Evolutionary conservation across 192 early-diverging fungal species (phyloP).

Genomic region (Coemansia sp.): DNA sequence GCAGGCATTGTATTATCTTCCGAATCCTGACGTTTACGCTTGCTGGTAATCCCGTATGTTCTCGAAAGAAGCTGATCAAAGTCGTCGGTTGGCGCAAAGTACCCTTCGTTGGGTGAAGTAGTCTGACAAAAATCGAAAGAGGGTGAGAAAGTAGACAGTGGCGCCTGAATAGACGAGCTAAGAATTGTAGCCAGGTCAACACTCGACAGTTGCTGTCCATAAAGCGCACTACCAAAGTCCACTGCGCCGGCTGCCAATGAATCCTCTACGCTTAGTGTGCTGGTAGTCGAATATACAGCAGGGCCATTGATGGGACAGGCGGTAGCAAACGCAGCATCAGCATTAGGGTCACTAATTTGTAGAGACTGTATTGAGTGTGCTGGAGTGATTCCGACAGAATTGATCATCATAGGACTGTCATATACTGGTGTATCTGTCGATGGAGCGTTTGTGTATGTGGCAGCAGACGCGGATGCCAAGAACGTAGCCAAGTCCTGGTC

Average conservation of each 20-base stretch:
- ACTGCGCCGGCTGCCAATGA: neutral
- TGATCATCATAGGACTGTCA: slow-evolving; percentile 29
- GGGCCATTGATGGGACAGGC: slow-evolving; percentile 11
- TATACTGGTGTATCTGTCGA: neutral
- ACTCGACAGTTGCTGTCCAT: slow-evolving; percentile 6
- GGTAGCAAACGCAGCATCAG: slow-evolving; percentile 16
- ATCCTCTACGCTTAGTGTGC: neutral
- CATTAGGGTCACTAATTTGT: slow-evolving; percentile 25
- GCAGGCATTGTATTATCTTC: slow-evolving; percentile 7
- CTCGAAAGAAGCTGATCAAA: neutral
- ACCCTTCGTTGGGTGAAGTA: neutral
- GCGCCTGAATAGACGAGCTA: neutral
- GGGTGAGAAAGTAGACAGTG: neutral
- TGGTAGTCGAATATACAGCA: slow-evolving; percentile 8
- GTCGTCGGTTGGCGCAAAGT: neutral
- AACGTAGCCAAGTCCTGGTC: slow-evolving; percentile 39
- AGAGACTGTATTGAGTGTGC: slow-evolving; percentile 34
- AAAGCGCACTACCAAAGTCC: neutral
- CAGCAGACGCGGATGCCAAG: slow-evolving; percentile 20
- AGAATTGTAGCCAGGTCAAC: slow-evolving; percentile 4
- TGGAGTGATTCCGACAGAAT: slow-evolving; percentile 35
- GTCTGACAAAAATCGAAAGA: slow-evolving; percentile 1
- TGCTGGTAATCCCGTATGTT: slow-evolving; percentile 16
- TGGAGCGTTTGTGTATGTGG: slow-evolving; percentile 8
- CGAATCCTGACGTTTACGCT: slow-evolving; percentile 23